These are phyloP conservation scores for Sporothrix pallida DNA, from an alignment of 2,329 filamentous ascomycete species.

Conservation along the genomic window DNA sequence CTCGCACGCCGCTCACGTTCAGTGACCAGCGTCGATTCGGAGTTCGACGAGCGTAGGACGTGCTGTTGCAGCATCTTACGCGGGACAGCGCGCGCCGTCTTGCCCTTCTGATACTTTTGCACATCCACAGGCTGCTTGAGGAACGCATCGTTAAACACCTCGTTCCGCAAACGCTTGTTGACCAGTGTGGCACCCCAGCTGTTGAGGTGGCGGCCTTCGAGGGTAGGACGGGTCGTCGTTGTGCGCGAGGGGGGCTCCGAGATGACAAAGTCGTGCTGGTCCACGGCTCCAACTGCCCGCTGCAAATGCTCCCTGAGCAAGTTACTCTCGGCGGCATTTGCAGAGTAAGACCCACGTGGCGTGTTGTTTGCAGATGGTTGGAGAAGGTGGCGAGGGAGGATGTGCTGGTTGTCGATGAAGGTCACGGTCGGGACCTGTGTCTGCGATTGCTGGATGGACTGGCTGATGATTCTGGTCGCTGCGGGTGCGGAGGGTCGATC, in stretches of 20 bases:
- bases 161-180: conserved; percentile 84
- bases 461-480: conserved; percentile 61
- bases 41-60: conserved; percentile 53
- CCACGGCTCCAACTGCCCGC: not conserved
- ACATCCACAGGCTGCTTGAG: conserved; percentile 81
- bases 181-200: conserved; percentile 92
- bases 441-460: conserved; percentile 71
- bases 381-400: conserved; percentile 84
- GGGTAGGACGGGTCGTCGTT: conserved; percentile 45
- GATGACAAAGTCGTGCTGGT: conserved; percentile 23
- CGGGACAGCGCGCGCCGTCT: conserved; percentile 66
- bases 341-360: conserved; percentile 30
- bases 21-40: conserved; percentile 49
- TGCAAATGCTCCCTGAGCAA: conserved; percentile 22
- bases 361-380: conserved; percentile 52
- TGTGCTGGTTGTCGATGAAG: conserved; percentile 92
- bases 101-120: conserved; percentile 75
- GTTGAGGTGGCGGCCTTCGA: conserved; percentile 64
- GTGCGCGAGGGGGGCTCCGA: not conserved
- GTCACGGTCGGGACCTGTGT: conserved; percentile 85
- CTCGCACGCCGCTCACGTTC: conserved; percentile 32
- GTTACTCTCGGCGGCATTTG: conserved; percentile 11
- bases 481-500: conserved; percentile 31
- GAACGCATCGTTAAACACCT: conserved; percentile 92
- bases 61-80: conserved; percentile 54